These are phyloP conservation scores for Chlamydomonas reinhardtii DNA, from an alignment of 163 green algal genomes.

Conservation along the genomic window DNA sequence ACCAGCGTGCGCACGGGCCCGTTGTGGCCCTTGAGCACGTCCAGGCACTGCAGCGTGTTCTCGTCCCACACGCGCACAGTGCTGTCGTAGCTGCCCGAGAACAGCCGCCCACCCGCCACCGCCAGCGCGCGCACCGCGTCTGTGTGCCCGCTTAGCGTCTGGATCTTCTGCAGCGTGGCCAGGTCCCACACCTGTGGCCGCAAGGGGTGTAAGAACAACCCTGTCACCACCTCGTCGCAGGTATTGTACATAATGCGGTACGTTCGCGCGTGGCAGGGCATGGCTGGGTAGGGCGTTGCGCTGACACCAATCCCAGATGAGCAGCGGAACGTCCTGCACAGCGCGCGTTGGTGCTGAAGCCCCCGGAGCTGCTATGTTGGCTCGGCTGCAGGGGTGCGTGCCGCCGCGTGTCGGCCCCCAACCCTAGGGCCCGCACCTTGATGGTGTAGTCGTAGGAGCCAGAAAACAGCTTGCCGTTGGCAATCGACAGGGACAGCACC, in stretches of 20 bases:
- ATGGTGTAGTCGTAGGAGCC: slow-evolving; percentile 95
- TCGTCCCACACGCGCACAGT: slow-evolving; percentile 90
- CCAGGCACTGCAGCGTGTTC: slow-evolving; percentile 78
- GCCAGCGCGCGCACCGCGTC: slow-evolving; percentile 87
- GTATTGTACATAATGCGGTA: too few relatives aligned
- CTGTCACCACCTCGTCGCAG: too few relatives aligned
- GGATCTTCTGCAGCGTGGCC: slow-evolving; percentile 79
- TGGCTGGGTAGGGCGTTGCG: too few relatives aligned
- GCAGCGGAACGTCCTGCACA: too few relatives aligned
- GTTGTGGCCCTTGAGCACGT: slow-evolving; percentile 85
- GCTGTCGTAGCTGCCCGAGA: slow-evolving; percentile 91
- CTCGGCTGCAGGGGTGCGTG: too few relatives aligned
- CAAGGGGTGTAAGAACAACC: too few relatives aligned
- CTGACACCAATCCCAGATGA: too few relatives aligned
- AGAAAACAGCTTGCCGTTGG: slow-evolving; percentile 85
- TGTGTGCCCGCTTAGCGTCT: slow-evolving; percentile 84
- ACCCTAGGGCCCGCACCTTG: slow-evolving; percentile 59
- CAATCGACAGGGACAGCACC: slow-evolving; percentile 91
- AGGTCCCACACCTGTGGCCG: slow-evolving; percentile 87
- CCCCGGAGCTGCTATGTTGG: too few relatives aligned
- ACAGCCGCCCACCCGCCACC: slow-evolving; percentile 79
- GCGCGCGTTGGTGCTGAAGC: too few relatives aligned
- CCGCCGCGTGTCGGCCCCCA: too few relatives aligned
- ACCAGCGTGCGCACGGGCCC: slow-evolving; percentile 92
- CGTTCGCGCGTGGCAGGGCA: too few relatives aligned